These are phyloP conservation scores for Nothopassalora personata DNA, from an alignment of 2,329 filamentous ascomycete genomes.

Conservation along the genomic window DNA sequence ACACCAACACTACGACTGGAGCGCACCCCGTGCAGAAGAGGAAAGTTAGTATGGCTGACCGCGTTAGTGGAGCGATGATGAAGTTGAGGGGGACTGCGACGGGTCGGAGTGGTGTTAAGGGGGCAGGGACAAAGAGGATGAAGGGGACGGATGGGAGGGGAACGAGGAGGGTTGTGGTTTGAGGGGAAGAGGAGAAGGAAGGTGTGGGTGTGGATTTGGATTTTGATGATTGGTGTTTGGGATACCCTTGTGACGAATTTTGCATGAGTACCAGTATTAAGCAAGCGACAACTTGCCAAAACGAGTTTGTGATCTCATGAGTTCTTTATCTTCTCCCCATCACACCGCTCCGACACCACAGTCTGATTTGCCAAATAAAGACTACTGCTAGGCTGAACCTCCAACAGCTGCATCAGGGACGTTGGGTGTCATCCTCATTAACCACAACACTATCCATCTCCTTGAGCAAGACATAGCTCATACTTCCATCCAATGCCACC, in stretches of 20 bases:
- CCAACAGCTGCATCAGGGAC: too few species aligned
- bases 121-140: constrained; percentile 33
- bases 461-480: too few species aligned
- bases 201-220: too few species aligned
- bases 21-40: constrained; percentile 59
- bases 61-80: constrained; percentile 69
- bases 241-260: neutral
- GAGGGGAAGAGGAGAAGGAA: neutral
- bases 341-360: neutral
- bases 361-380: neutral
- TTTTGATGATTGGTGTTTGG: neutral
- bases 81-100: constrained; percentile 68
- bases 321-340: neutral
- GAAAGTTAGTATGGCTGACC: constrained; percentile 63
- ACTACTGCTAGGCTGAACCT: too few species aligned
- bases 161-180: constrained; percentile 12
- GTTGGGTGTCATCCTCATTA: too few species aligned
- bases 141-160: constrained; percentile 33
- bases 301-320: neutral
- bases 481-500: too few species aligned
- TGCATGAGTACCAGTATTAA: neutral
- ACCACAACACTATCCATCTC: too few species aligned
- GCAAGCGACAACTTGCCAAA: neutral
- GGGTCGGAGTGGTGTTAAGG: constrained; percentile 63
- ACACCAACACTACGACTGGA: constrained; percentile 33